Evolutionary conservation across 2,329 filamentous ascomycete genomes (phyloP), one percentile per base, ranked within the genome.

Genomic region (Verticillium alfalfae): DNA sequence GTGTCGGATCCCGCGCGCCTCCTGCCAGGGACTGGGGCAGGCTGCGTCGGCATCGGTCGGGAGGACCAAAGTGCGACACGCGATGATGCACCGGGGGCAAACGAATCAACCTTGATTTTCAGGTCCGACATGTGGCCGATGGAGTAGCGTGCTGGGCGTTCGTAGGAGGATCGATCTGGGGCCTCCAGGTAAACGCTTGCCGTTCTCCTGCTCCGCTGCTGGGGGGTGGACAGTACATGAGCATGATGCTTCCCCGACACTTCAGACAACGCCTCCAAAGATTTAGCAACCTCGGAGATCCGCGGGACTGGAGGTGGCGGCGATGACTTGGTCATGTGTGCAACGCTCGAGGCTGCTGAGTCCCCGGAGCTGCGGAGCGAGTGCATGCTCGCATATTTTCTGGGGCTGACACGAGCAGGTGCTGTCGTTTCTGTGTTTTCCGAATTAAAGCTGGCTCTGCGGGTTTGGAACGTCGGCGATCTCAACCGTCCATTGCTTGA

Each of bases 221-320:
- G 54, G 57, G 31, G 22, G 26, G 13, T 57, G 61, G 18, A 38
- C 7, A 52, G 49, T 15, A 63, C 66, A 3, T 68, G 64, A 5
- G 65, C 67, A 10, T 66, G 68, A 55, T 63, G 68, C n/a, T 67
- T 67, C 18, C 57, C 64, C 34, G 73, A 71, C 5, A 64, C 62
- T 39, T 72, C 76, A 41, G 77, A 60, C 5, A 76, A 73, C n/a
- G 74, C 72, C 49, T 66, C 70, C 55, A 71, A 71, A 22, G 73
- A 61, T 5, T 49, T 56, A 9, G 65, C 12, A 60, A 62, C 39
- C 61, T 60, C 39, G 68, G 62, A 38, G 18, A 59, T 64, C 10
- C 60, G 57, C n/a, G 67, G 59, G 5, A 63, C 65, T 9, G 66
- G 64, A 22, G 66, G 66, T 36, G 69, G 67, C 12, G 57, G 55